Evolutionary conservation across 306 rosid species (phyloP).

Genomic region (Fagus crenata): DNA sequence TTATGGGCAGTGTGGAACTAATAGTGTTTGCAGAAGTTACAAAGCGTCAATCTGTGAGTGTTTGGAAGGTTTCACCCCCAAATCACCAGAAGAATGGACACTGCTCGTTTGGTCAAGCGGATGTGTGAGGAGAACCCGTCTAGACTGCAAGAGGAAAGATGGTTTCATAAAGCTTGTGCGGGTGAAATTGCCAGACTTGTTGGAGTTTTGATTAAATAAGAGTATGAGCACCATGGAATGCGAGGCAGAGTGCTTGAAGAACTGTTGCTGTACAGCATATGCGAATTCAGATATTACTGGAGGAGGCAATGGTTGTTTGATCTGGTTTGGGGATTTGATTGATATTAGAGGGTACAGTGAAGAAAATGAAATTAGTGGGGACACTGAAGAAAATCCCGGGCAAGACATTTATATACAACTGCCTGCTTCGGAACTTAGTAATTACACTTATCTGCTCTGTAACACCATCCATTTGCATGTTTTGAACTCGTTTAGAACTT

Average conservation of each 20-base stretch:
- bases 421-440: too few relatives aligned
- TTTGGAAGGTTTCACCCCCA: slow-evolving; percentile 9
- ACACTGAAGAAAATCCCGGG: slow-evolving; percentile 17
- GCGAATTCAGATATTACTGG: slow-evolving; percentile 16
- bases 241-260: slow-evolving; percentile 26
- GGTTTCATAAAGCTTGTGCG: not conserved
- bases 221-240: slow-evolving; percentile 27
- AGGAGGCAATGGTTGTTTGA: slow-evolving; percentile 38
- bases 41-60: slow-evolving; percentile 20
- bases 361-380: slow-evolving; percentile 29
- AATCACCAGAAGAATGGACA: too few relatives aligned
- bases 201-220: slow-evolving; percentile 29
- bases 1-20: slow-evolving; percentile 28
- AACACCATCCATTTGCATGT: too few relatives aligned
- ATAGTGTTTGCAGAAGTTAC: slow-evolving; percentile 17
- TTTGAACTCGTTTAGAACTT: too few relatives aligned
- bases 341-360: slow-evolving; percentile 28
- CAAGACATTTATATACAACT: slow-evolving; percentile 25
- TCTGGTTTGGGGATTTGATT: slow-evolving; percentile 34
- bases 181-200: slow-evolving; percentile 33
- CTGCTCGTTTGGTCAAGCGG: not conserved
- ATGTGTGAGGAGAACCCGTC: too few relatives aligned
- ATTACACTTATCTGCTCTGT: too few relatives aligned
- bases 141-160: too few relatives aligned
- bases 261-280: slow-evolving; percentile 39